Percentiles rank a stretch among this genome's conserved stretches.
Conservation (phyloP, 305 asterid genomes). For the Andrographis paniculata region DNA sequence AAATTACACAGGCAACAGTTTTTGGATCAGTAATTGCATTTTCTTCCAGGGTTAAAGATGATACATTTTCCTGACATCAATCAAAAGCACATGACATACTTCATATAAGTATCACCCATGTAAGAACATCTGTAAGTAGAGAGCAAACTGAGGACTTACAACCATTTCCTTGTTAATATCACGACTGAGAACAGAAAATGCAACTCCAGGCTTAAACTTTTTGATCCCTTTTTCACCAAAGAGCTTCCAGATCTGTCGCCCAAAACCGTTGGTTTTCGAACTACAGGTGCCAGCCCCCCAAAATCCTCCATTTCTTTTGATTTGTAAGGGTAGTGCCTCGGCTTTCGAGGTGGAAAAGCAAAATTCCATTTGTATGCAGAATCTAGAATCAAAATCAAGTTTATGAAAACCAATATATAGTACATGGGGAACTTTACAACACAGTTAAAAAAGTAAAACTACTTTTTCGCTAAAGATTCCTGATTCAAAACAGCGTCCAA, state of each 20-base stretch:
- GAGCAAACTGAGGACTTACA: conserved; percentile 23
- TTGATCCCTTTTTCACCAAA: background rate
- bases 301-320: background rate
- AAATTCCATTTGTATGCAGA: background rate
- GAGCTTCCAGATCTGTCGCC: background rate
- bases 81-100: background rate
- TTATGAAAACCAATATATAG: too few relatives aligned
- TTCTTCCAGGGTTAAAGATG: conserved; percentile 35
- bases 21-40: conserved; percentile 57
- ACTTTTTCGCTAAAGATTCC: too few relatives aligned
- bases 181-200: conserved; percentile 54
- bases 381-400: too few relatives aligned
- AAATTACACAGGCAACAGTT: conserved; percentile 66
- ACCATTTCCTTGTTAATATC: conserved; percentile 52
- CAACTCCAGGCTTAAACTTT: conserved; percentile 39
- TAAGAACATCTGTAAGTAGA: background rate
- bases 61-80: conserved; percentile 44
- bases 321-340: background rate
- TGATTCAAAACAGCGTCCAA: too few relatives aligned
- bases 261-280: background rate
- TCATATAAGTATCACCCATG: background rate
- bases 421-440: too few relatives aligned
- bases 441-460: too few relatives aligned
- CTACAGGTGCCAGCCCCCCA: background rate
- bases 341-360: background rate